A percentile compares a stretch with the other conserved stretches of the same genome.
These are phyloP conservation scores for Dictyostelium brefeldianum DNA, from an alignment of 78 protist genomes.

Conservation along the genomic window DNA sequence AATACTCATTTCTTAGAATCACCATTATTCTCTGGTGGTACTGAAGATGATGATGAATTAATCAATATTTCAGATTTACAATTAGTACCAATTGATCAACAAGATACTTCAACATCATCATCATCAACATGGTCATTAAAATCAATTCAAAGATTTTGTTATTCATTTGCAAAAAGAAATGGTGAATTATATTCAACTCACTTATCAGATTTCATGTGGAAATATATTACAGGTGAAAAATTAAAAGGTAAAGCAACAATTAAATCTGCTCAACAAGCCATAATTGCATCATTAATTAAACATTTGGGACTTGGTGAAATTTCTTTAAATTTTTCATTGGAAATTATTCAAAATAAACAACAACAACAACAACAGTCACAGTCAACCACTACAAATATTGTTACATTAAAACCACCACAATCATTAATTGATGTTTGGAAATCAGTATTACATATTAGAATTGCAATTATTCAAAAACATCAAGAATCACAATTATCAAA, in stretches of 20 bases:
- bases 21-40: constrained; percentile 57
- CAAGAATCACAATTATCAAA: constrained; percentile 47
- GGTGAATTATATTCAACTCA: constrained; percentile 22
- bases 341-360: constrained; percentile 18
- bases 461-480: constrained; percentile 66
- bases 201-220: constrained; percentile 77
- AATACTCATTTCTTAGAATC: constrained; percentile 31
- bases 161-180: constrained; percentile 33
- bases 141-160: constrained; percentile 56
- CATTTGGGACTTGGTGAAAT: constrained; percentile 39
- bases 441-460: constrained; percentile 40
- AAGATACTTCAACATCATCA: background rate
- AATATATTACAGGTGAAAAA: constrained; percentile 57
- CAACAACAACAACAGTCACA: background rate
- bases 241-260: constrained; percentile 3
- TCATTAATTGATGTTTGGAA: constrained; percentile 55
- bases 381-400: background rate
- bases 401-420: constrained; percentile 56
- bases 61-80: background rate
- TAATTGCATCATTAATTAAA: constrained; percentile 45
- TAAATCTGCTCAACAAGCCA: constrained; percentile 70
- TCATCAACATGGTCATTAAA: background rate
- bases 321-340: constrained; percentile 40
- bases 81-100: background rate
- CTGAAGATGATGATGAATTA: constrained; percentile 70